These are phyloP conservation scores for Beauveria caledonica DNA, from an alignment of 2,329 filamentous ascomycete genomes.

Conservation along the genomic window DNA sequence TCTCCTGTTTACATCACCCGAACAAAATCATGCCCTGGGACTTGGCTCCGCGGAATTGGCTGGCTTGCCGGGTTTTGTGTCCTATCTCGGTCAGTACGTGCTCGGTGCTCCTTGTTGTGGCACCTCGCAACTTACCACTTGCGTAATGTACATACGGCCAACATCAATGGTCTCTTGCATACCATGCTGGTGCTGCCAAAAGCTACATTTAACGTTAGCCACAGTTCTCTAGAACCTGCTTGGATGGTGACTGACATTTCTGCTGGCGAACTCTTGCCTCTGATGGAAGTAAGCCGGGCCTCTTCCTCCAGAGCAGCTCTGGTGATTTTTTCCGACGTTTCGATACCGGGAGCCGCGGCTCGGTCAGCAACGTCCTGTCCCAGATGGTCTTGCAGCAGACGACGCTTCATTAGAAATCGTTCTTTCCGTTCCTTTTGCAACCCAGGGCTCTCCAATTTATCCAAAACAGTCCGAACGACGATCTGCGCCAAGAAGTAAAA, in stretches of 20 bases:
- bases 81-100: neutral
- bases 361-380: conserved; percentile 46
- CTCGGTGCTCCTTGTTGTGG: neutral
- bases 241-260: conserved; percentile 33
- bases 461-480: conserved; percentile 62
- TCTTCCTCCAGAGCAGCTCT: conserved; percentile 57
- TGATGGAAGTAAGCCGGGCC: conserved; percentile 41
- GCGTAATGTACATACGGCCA: conserved; percentile 46
- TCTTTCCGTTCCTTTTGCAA: conserved; percentile 78
- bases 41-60: conserved; percentile 1
- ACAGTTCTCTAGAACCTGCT: neutral
- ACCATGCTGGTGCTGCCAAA: conserved; percentile 54
- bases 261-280: conserved; percentile 42
- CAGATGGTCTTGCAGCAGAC: conserved; percentile 66
- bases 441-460: conserved; percentile 77
- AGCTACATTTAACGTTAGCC: conserved; percentile 31
- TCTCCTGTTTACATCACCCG: too few relatives aligned
- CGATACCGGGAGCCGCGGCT: conserved; percentile 37
- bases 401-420: conserved; percentile 71
- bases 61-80: neutral
- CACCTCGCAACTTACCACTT: conserved; percentile 24
- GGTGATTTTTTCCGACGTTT: conserved; percentile 55
- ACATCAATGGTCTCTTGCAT: conserved; percentile 50
- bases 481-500: conserved; percentile 74
- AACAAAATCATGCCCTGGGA: neutral